phyloP scores from a whole-genome alignment of 2,329 filamentous ascomycete species.

The Salinomyces thailandicus region DNA sequence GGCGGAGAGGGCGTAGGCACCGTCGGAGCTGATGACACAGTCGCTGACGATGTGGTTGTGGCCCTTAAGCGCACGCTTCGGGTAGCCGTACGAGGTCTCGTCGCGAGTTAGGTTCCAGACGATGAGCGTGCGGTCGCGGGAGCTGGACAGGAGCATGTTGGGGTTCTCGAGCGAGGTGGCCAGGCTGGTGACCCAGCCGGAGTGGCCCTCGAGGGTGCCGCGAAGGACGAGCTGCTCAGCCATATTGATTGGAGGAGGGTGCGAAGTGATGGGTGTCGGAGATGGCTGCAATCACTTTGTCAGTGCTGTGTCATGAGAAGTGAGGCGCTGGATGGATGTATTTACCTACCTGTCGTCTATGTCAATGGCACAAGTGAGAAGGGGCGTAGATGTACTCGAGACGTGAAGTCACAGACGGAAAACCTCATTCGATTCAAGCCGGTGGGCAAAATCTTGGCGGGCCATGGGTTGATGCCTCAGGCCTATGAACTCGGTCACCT shows the following conservation, averaged over 20 bases:
- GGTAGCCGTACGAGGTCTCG: constrained; percentile 96
- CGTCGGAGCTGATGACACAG: constrained; percentile 99
- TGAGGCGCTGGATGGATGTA: too few species aligned
- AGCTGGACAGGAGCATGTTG: constrained; percentile 98
- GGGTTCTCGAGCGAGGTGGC: constrained; percentile 99
- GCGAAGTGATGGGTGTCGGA: neutral
- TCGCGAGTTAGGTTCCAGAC: constrained; percentile 99
- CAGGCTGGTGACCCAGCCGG: constrained; percentile 98
- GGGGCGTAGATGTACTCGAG: too few species aligned
- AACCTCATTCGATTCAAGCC: too few species aligned
- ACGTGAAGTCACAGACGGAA: too few species aligned
- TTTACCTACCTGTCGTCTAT: too few species aligned
- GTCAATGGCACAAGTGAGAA: too few species aligned
- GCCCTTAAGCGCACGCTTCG: constrained; percentile 95
- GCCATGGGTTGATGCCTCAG: too few species aligned
- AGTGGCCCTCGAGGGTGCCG: constrained; percentile 63
- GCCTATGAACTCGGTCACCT: too few species aligned
- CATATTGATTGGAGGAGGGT: constrained; percentile 15
- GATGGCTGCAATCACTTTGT: too few species aligned
- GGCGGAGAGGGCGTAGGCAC: constrained; percentile 95
- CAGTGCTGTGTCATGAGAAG: too few species aligned
- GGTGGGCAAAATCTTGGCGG: too few species aligned
- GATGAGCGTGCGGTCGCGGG: constrained; percentile 97
- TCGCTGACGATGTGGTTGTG: constrained; percentile 99
- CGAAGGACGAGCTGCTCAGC: constrained; percentile 35